Conservation (phyloP, 2,329 filamentous ascomycete species). For the Fusarium papillatum region DNA sequence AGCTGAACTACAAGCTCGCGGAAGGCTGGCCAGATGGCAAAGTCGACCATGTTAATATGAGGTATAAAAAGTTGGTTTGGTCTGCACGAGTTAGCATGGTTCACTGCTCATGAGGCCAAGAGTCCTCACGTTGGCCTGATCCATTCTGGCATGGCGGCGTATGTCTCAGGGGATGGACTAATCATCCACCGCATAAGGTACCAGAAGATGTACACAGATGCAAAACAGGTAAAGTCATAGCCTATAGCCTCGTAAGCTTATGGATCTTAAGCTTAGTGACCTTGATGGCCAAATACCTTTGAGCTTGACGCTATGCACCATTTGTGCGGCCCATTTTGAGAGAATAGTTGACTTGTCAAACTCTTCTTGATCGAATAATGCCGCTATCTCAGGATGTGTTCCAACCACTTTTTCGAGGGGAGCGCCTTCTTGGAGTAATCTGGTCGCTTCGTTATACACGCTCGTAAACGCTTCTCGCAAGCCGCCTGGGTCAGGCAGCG, state of each 20-base stretch:
- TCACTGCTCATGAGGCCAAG: rapidly evolving
- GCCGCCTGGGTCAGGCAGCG: not conserved
- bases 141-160: constrained; percentile 24
- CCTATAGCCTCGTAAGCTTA: not conserved
- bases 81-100: not conserved
- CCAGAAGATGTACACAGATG: constrained; percentile 22
- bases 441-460: not conserved
- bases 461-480: constrained; percentile 9
- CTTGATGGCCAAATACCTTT: constrained; percentile 7
- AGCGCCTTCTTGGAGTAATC: not conserved
- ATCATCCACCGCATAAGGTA: constrained; percentile 32
- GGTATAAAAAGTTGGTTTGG: constrained; percentile 6
- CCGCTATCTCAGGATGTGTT: constrained; percentile 1
- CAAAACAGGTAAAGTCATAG: constrained; percentile 27
- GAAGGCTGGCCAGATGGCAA: constrained; percentile 16
- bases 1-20: constrained; percentile 21
- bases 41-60: constrained; percentile 22
- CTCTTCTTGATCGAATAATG: constrained; percentile 7
- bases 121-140: constrained; percentile 13
- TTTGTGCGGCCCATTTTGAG: constrained; percentile 26
- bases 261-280: too few relatives aligned
- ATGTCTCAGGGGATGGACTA: constrained; percentile 11
- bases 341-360: constrained; percentile 23
- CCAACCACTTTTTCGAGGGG: rapidly evolving
- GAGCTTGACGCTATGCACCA: constrained; percentile 23